These are phyloP conservation scores for Nannochloropsis gaditana DNA, from an alignment of 108 stramenopile species.

Conservation along the genomic window DNA sequence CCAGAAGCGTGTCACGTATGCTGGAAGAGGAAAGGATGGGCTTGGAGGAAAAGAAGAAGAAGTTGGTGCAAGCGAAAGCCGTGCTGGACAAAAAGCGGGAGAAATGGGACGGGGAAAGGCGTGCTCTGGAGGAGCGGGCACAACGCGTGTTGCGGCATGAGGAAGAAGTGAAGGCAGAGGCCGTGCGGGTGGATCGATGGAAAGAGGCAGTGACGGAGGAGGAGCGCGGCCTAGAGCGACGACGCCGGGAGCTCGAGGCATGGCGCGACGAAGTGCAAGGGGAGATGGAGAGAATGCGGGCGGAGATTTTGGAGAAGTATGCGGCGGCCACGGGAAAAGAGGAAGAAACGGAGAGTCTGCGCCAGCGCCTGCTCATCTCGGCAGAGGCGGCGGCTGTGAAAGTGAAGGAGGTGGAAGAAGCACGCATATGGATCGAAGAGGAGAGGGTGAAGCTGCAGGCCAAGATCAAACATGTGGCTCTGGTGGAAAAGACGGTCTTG, in stretches of 20 bases:
- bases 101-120: not conserved
- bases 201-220: not conserved
- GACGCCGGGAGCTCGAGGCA: not conserved
- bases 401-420: not conserved
- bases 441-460: not conserved
- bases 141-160: not conserved
- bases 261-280: not conserved
- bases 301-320: not conserved
- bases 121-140: not conserved
- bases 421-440: not conserved
- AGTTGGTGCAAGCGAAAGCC: not conserved
- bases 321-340: not conserved
- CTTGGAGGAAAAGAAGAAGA: not conserved
- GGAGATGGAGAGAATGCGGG: not conserved
- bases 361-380: not conserved
- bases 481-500: not conserved
- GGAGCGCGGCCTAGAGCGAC: not conserved
- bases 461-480: not conserved
- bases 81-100: not conserved
- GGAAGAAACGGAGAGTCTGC: not conserved
- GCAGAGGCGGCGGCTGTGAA: not conserved
- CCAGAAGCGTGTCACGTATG: not conserved
- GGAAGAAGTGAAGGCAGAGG: not conserved
- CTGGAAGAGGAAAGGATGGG: not conserved
- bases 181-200: not conserved